Conservation (phyloP, 176 grass and related monocot species). For the Thinopyrum elongatum region DNA sequence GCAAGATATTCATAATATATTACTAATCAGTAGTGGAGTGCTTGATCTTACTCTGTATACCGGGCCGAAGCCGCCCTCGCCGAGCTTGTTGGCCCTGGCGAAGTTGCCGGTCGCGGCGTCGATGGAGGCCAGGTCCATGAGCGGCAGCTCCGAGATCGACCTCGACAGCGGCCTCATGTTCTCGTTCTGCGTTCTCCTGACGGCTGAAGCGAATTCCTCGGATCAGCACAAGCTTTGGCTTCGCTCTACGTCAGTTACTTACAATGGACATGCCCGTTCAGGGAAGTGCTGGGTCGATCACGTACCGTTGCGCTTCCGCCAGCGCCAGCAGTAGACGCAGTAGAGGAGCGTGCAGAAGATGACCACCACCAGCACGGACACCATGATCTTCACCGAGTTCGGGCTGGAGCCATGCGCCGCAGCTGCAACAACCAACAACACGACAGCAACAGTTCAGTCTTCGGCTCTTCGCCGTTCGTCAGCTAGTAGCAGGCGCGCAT, state of each 20-base stretch:
- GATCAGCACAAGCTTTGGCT: no score
- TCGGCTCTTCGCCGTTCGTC: neutral
- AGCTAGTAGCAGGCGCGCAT: neutral
- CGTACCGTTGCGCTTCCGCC: constrained; percentile 83
- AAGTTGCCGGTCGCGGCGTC: constrained; percentile 68
- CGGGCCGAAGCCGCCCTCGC: constrained; percentile 87
- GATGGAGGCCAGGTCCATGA: constrained; percentile 73
- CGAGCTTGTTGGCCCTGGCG: constrained; percentile 80
- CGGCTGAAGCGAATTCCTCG: constrained; percentile 31
- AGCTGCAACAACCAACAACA: no score
- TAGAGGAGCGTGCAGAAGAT: constrained; percentile 64
- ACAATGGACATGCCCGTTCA: neutral
- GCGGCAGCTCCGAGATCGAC: constrained; percentile 49
- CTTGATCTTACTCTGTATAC: constrained; percentile 56
- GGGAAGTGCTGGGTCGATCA: neutral
- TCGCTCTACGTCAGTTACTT: no score
- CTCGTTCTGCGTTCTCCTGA: constrained; percentile 53
- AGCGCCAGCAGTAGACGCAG: constrained; percentile 95
- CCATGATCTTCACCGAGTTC: constrained; percentile 54
- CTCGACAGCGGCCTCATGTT: constrained; percentile 53
- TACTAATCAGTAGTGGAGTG: neutral
- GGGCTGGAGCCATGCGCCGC: constrained; percentile 31
- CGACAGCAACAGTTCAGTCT: neutral
- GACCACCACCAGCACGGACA: constrained; percentile 67
- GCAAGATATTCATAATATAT: no score